Conservation (phyloP, 176 grass and related monocot species). For the Eremochloa ophiuroides region DNA sequence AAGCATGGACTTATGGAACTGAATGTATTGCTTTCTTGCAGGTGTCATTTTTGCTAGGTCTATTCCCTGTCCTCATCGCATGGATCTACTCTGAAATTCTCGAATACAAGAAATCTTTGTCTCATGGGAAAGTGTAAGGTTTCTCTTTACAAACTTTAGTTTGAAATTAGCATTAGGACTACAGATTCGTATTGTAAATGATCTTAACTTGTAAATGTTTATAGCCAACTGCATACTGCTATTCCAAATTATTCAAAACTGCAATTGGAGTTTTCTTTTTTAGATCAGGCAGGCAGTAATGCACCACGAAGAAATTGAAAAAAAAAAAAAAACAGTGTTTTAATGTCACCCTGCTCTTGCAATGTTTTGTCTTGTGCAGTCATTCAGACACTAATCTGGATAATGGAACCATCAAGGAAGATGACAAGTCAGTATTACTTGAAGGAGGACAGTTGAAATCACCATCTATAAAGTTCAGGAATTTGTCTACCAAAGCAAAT, state of each 20-base stretch:
- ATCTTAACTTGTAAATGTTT: not conserved
- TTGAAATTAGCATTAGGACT: not conserved
- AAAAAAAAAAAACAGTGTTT: too few relatives aligned
- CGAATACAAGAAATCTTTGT: conserved; percentile 36
- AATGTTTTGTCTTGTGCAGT: conserved; percentile 30
- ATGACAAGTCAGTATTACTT: conserved; percentile 53
- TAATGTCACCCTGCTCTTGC: not conserved
- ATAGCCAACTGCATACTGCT: not conserved
- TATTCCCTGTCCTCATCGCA: conserved; percentile 55
- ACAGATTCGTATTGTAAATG: not conserved
- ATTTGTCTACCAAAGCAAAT: conserved; percentile 53
- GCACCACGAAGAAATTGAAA: not conserved
- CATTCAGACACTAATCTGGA: conserved; percentile 49
- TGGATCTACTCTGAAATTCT: conserved; percentile 71
- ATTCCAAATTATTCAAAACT: not conserved
- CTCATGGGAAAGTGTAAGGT: conserved; percentile 60
- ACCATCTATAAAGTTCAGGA: conserved; percentile 44
- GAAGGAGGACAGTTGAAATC: conserved; percentile 52
- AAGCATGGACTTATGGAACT: not conserved
- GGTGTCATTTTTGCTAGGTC: conserved; percentile 67
- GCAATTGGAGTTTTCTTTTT: not conserved
- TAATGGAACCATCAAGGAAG: conserved; percentile 38
- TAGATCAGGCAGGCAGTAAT: not conserved
- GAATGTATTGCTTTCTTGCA: conserved; percentile 17
- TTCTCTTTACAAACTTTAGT: not conserved